Evolutionary conservation across 257 asterid genomes (phyloP), one percentile per base, ranked within the genome.

Genomic region (Lavandula angustifolia): DNA sequence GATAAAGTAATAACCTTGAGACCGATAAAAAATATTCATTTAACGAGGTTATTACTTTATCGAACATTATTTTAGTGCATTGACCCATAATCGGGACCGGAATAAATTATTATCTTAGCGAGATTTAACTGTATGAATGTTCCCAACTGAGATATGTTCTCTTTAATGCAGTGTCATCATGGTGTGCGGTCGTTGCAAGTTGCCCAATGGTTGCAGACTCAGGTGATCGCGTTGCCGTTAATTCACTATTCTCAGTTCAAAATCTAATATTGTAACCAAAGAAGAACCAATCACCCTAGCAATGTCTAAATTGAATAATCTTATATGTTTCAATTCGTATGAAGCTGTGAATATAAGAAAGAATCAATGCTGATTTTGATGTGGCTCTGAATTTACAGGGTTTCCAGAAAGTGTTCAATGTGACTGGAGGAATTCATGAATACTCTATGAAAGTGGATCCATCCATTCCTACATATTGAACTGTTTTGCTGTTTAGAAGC

Each of bases 121-220:
- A n/a, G n/a, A n/a, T n/a, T n/a, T n/a, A n/a, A n/a, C n/a, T n/a
- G n/a, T n/a, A n/a, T n/a, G n/a, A n/a, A n/a, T n/a, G n/a, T n/a
- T n/a, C n/a, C 62, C 34, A 51, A 43, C 75, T 60, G 42, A 54
- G 27, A 44, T 43, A 8, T 66, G 34, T 51, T 50, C 27, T 67
- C 68, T 73, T 48, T 49, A 37, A 48, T 79, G 82, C 92, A 91
- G 96, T 91, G 98, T 81, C 98, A 91, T 75, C 98, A 88, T 65
- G 98, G 98, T 52, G 55, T 80, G 88, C 82, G 98, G 55, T 91
- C 98, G 11, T 74, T 91, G 81, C 95, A 91, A 73, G 96, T 86
- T 33, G 95, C 98, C 52, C 94, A 88, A 63, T 91, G 98, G 98
- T 78, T 91, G 95, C 96, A 81, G 80, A 81, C 91, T 29, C 96